Base-by-base conservation (phyloP, 345 rosid species). In the Turritis glabra region DNA sequence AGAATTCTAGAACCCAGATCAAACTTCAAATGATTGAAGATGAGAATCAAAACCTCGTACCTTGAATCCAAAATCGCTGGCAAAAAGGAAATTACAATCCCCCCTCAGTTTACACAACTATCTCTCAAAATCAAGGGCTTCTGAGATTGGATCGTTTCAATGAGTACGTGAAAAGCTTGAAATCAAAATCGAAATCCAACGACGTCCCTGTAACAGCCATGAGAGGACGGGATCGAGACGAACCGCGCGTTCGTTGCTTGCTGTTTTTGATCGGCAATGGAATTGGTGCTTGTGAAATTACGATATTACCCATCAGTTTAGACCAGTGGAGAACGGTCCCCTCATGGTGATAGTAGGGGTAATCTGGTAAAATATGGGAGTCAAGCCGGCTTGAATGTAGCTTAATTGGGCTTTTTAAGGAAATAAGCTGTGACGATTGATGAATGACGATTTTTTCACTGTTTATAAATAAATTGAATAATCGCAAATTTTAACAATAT, bases 241-340 rank as follows among this genome's bases (percentile, higher is more conserved):
- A 71, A 71, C 72, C 72, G 72, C 71, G 76, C 73, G 77, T 65
- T 57, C 80, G 72, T 79, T 83, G 81, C 61, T 83, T 82, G 84
- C 70, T 78, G 74, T 44, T 88, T 88, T 85, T 89, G 92, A 87
- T 93, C 98, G 96, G 91, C 89, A 83, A 86, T 80, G 89, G 80
- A 80, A 75, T 67, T 87, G 75, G 80, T 54, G 17, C 10, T 1
- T 0, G 0, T 1, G 9, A 62, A 80, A 81, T 85, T 73, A 87
- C 93, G 0, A 0, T 69, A 73, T 33, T 82, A 48, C 80, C 93
- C 97, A 72, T 63, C 60, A 3, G 59, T 59, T 73, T 14, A 56
- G 50, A 51, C 0, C 5, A 32, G 17, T 41, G 8, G 18, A 51
- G 52, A 48, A 4, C 30, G 51, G 59, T 64, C 67, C 50, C 43